These are phyloP conservation scores for Kwoniella sp. DNA, from an alignment of 768 basidiomycete genomes.

Conservation along the genomic window DNA sequence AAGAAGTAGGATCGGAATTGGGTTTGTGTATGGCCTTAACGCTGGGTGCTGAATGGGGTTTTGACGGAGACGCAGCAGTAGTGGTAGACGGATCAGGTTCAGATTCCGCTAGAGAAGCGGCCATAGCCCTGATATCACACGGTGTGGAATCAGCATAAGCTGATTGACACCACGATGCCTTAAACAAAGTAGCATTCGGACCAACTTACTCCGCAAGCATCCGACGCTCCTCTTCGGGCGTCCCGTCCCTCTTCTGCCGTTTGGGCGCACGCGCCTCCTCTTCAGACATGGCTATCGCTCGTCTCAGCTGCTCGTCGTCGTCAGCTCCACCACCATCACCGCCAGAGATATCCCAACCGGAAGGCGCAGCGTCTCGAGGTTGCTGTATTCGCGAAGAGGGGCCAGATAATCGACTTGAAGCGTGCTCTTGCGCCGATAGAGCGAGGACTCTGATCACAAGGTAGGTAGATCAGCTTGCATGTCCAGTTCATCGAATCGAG, in stretches of 20 bases:
- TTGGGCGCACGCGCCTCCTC: slow-evolving; percentile 40
- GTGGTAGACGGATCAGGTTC: not conserved
- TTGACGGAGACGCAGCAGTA: not conserved
- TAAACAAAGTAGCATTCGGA: not conserved
- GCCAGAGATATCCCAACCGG: not conserved
- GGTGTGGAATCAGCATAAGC: no score
- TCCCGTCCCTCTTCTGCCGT: slow-evolving; percentile 38
- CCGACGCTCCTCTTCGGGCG: slow-evolving; percentile 44
- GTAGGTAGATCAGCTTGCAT: not conserved
- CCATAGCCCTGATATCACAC: slow-evolving; percentile 30
- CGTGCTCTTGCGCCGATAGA: slow-evolving; percentile 25
- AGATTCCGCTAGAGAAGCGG: slow-evolving; percentile 32
- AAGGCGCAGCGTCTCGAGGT: no score
- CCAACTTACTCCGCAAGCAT: slow-evolving; percentile 43
- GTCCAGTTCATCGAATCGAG: not conserved
- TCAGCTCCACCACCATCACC: slow-evolving; percentile 7
- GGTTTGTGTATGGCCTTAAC: not conserved
- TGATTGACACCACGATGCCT: no score
- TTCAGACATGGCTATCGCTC: slow-evolving; percentile 35
- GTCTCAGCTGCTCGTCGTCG: slow-evolving; percentile 35
- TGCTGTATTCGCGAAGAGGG: not conserved
- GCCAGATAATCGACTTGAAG: not conserved
- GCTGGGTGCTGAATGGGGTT: no score
- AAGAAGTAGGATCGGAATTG: not conserved
- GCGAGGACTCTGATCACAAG: slow-evolving; percentile 19